Base-by-base conservation (phyloP, 2,329 filamentous ascomycete species). In the Colletotrichum gloeosporioides region DNA sequence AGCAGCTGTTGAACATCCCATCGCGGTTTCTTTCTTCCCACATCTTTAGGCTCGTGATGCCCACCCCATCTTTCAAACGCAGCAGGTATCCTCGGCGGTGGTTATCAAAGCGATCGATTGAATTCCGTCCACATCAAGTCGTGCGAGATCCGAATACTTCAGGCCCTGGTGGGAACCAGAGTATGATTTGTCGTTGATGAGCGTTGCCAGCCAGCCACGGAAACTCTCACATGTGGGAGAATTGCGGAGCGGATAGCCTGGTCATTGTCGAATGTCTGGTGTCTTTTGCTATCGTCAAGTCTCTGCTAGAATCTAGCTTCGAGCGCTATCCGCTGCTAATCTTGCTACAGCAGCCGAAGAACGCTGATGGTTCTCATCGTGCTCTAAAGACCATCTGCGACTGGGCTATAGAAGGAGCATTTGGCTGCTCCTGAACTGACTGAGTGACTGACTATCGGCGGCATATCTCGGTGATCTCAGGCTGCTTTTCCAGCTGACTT, bases 241-340 rank as follows among this genome's bases (percentile, higher is more conserved):
- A 84, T 85, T 82, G 85, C 84, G 87, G 84, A 82, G 84, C 83
- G 83, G 81, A 82, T 81, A 85, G 83, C 83, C 84, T 87, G 82
- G 84, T 82, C 80, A 86, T 85, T 85, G 86, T 86, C 86, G 86
- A 85, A 85, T 84, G 83, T 83, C 85, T 81, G 83, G 86, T 86
- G 84, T 87, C 85, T 88, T 93, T 91, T 93, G 93, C 93, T 94
- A 95, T 92, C 92, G 90, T 92, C 90, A 91, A 92, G 91, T 84
- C 85, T 86, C 70, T 86, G 85, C 92, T 94, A 94, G 91, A 90
- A 91, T 91, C 90, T 92, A 87, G 87, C 87, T 86, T 88, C 86
- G 88, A 89, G 89, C 88, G 89, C 90, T 91, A 91, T 87, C 87
- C 89, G 89, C 89, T 89, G 86, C 87, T 84, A 87, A 85, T 86